Percentiles rank a stretch among this genome's conserved stretches.
Conservation (phyloP, 176 grass and related monocot genomes). For the Oryza australiensis region DNA sequence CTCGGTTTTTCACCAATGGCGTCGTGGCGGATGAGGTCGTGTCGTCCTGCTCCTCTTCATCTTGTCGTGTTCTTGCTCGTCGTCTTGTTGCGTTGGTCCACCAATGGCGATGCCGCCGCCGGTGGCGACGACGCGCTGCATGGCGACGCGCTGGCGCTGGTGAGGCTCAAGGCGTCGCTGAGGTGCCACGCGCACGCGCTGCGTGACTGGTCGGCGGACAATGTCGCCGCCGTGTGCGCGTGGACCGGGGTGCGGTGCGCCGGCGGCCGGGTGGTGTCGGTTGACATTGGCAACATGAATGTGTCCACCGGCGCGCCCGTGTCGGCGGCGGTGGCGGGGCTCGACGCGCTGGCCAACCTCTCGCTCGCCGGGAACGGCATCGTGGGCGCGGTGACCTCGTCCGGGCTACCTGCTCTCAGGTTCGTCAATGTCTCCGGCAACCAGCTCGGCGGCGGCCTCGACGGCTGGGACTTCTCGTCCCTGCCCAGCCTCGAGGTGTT, state of each 20-base stretch:
- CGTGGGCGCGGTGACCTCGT: slow-evolving; percentile 37
- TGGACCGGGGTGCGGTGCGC: slow-evolving; percentile 77
- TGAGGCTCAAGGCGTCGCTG: slow-evolving; percentile 53
- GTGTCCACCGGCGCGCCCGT: slow-evolving; percentile 53
- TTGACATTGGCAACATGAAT: slow-evolving; percentile 80
- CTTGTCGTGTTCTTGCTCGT: slow-evolving; percentile 31
- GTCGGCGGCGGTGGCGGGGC: slow-evolving; percentile 20
- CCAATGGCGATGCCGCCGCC: background rate
- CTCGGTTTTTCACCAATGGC: background rate
- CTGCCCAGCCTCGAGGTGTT: slow-evolving; percentile 71
- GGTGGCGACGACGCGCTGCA: slow-evolving; percentile 32
- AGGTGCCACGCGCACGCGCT: slow-evolving; percentile 40
- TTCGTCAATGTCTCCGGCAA: slow-evolving; percentile 75
- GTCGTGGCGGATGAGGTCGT: slow-evolving; percentile 36
- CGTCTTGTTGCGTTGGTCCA: background rate
- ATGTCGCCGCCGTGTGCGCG: slow-evolving; percentile 64
- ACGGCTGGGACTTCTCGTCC: slow-evolving; percentile 62
- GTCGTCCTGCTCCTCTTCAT: background rate
- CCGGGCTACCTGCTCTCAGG: slow-evolving; percentile 50
- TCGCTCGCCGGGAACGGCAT: slow-evolving; percentile 80
- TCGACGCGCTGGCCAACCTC: slow-evolving; percentile 59
- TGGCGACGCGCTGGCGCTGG: slow-evolving; percentile 57
- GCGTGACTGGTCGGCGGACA: slow-evolving; percentile 50
- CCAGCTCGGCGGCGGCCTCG: slow-evolving; percentile 58
- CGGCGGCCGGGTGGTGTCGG: slow-evolving; percentile 51